These are phyloP conservation scores for Diversispora eburnea DNA, from an alignment of 192 early-diverging fungal species.

Conservation along the genomic window DNA sequence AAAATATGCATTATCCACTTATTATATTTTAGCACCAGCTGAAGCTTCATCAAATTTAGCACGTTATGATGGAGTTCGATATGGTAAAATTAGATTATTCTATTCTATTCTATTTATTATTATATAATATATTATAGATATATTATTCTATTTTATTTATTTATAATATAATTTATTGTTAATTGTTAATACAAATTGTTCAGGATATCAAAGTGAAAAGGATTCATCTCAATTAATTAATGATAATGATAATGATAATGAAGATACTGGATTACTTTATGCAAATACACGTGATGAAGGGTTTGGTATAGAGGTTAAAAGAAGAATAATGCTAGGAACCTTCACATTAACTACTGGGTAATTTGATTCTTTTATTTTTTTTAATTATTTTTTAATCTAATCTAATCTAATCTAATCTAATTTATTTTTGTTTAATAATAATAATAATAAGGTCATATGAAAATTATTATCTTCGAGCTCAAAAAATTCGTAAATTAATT, in stretches of 20 bases:
- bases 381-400: not conserved
- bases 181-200: too few relatives aligned
- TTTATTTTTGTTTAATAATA: conserved; percentile 25
- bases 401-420: not conserved
- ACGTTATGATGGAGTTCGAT: conserved; percentile 83
- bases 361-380: not conserved
- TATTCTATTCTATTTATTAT: not conserved
- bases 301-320: conserved; percentile 77
- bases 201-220: conserved; percentile 40
- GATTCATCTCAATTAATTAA: not conserved
- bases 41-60: conserved; percentile 91
- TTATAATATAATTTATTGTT: too few relatives aligned
- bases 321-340: conserved; percentile 83
- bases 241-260: too few relatives aligned
- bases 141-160: not conserved
- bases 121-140: not conserved
- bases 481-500: conserved; percentile 75
- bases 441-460: conserved; percentile 52
- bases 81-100: conserved; percentile 47
- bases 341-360: conserved; percentile 79
- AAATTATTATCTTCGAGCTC: conserved; percentile 75
- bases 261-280: conserved; percentile 43
- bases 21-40: conserved; percentile 84
- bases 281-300: conserved; percentile 62
- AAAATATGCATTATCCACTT: conserved; percentile 69